These are phyloP conservation scores for Narthecium ossifragum DNA, from an alignment of 106 monocot genomes.

Conservation along the genomic window DNA sequence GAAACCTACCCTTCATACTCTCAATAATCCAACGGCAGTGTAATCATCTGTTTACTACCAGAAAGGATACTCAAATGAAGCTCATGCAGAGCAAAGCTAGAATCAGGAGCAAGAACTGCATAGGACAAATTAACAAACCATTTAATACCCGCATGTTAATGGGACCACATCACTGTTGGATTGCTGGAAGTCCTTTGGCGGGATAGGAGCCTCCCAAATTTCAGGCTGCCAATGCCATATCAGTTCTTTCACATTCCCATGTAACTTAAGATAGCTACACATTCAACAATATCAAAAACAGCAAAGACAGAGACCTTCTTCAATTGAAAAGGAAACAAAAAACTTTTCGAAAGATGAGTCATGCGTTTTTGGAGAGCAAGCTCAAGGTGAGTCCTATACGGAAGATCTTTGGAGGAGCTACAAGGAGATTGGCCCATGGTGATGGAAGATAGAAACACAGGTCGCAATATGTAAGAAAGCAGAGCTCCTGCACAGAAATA, in stretches of 20 bases:
- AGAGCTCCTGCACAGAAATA: conserved; percentile 81
- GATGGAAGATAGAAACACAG: conserved; percentile 71
- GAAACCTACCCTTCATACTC: too few species aligned
- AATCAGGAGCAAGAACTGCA: not conserved
- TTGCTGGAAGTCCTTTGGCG: conserved; percentile 59
- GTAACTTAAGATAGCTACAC: too few species aligned
- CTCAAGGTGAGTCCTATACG: conserved; percentile 28
- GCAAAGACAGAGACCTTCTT: conserved; percentile 35
- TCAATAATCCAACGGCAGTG: too few species aligned
- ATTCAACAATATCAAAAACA: too few species aligned
- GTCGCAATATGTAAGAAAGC: conserved; percentile 64
- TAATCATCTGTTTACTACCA: too few species aligned
- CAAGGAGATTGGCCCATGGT: conserved; percentile 41
- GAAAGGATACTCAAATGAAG: not conserved
- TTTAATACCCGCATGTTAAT: conserved; percentile 86
- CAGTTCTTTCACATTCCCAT: not conserved
- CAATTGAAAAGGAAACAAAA: conserved; percentile 32
- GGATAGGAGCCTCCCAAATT: conserved; percentile 46
- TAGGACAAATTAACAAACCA: conserved; percentile 19
- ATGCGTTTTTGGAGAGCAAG: conserved; percentile 36
- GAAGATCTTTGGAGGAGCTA: conserved; percentile 20
- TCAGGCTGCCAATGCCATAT: conserved; percentile 22
- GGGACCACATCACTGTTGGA: conserved; percentile 16
- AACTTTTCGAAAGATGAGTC: conserved; percentile 19
- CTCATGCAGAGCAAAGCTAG: not conserved